A percentile compares a stretch with the other conserved stretches of the same genome.
Evolutionary conservation across 768 basidiomycete genomes (phyloP).

Genomic region (Mycena albidolilacea): DNA sequence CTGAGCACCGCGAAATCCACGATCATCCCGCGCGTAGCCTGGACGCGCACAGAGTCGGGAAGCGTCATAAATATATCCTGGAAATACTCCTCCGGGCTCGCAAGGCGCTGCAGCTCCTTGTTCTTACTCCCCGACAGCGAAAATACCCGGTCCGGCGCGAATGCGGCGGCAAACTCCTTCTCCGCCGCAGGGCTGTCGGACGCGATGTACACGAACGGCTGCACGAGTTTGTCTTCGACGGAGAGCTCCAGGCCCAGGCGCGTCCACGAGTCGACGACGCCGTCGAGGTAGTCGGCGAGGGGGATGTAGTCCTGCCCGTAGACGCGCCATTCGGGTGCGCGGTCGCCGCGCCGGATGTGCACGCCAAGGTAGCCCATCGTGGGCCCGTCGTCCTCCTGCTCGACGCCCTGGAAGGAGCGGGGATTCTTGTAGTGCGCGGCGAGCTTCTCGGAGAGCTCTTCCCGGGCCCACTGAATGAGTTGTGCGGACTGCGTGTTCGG

Average conservation of each 20-base stretch:
- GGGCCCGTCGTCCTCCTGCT: slow-evolving; percentile 13
- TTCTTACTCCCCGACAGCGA: slow-evolving; percentile 61
- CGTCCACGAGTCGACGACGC: slow-evolving; percentile 59
- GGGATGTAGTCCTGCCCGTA: slow-evolving; percentile 65
- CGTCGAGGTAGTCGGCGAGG: slow-evolving; percentile 61
- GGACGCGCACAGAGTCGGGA: slow-evolving; percentile 56
- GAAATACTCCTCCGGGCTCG: slow-evolving; percentile 67
- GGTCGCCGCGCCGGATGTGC: slow-evolving; percentile 77
- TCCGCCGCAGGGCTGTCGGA: slow-evolving; percentile 69
- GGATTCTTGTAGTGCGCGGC: slow-evolving; percentile 29
- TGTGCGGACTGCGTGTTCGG: slow-evolving; percentile 62
- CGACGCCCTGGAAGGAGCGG: slow-evolving; percentile 26
- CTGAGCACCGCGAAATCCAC: slow-evolving; percentile 78
- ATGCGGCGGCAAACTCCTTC: slow-evolving; percentile 58
- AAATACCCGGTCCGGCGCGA: slow-evolving; percentile 57
- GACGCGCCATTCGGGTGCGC: slow-evolving; percentile 59
- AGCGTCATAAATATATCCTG: slow-evolving; percentile 66
- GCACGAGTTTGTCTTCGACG: slow-evolving; percentile 37
- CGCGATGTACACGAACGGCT: slow-evolving; percentile 68
- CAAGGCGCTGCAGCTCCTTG: slow-evolving; percentile 60
- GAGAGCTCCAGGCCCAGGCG: slow-evolving; percentile 46
- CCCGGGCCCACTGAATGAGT: slow-evolving; percentile 66
- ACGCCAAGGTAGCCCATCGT: slow-evolving; percentile 62
- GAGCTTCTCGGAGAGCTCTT: slow-evolving; percentile 55
- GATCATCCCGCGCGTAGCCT: slow-evolving; percentile 74